Evolutionary conservation across 164 flowering plant species (phyloP), one percentile per base, ranked within the genome.

Genomic region (Nymphaea colorata): DNA sequence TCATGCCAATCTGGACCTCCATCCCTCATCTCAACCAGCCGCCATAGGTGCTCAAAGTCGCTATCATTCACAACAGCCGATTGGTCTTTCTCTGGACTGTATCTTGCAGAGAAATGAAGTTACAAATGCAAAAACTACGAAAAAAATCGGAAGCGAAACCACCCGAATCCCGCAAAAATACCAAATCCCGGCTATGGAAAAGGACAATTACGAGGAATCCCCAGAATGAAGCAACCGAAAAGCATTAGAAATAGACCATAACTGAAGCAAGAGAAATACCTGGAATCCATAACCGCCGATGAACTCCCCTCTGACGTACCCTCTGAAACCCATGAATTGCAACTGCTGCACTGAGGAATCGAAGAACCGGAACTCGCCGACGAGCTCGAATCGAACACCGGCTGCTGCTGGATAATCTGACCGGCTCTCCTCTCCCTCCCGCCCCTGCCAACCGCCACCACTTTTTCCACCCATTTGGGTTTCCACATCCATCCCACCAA

Each of bases 401-500:
- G 42, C 68, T 64, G 62, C 67, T 61, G 0, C 69, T 8, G 10
- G 61, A 69, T 3, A 66, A 7, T 1, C 65, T 4, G 4, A 67
- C 16, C 6, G 74, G 65, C 2, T 44, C 53, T 65, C 42, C 8
- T 8, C 17, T 45, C 60, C 44, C 63, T 42, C 75, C 62, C 53
- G 79, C 4, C 2, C 36, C n/a, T 18, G 75, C 62, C 43, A 51
- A 10, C 57, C 8, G 14, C 14, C 57, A 51, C 57, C 4, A 78
- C 82, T 51, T 80, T 73, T 70, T 62, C 72, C 12, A 82, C 91
- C 96, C 95, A 90, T 61, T 80, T 83, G 4, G 98, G 96, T 70
- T 75, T 89, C 96, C 96, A 92, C 3, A 81, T 67, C 98, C 98
- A 92, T 0, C 96, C 98, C 63, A 92, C 83, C 69, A 87, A 41